Evolutionary conservation across 2,329 filamentous ascomycete genomes (phyloP).

Genomic region (Microdochium bolleyi): DNA sequence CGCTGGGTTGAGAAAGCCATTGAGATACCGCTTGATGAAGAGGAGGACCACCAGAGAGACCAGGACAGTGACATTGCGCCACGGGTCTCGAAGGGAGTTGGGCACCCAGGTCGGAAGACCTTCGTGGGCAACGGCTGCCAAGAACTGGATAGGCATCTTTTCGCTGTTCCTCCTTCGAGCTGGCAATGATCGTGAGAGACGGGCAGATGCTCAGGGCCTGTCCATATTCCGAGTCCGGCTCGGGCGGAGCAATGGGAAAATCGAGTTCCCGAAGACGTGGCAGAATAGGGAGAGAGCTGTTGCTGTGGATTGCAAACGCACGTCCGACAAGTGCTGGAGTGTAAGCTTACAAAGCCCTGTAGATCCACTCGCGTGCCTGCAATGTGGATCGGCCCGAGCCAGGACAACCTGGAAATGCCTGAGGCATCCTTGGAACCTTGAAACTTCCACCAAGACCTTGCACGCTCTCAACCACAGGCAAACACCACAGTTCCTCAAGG

Average conservation of each 20-base stretch:
- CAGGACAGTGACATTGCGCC: slow-evolving; percentile 29
- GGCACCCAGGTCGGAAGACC: slow-evolving; percentile 42
- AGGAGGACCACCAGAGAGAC: slow-evolving; percentile 28
- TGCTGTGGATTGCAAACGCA: not conserved
- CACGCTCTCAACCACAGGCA: no score
- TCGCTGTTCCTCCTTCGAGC: slow-evolving; percentile 3
- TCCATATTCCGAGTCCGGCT: not conserved
- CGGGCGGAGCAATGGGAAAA: not conserved
- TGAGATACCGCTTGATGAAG: slow-evolving; percentile 64
- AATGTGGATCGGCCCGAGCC: no score
- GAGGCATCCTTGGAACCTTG: no score
- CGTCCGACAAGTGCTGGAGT: not conserved
- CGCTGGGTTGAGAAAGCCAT: slow-evolving; percentile 64
- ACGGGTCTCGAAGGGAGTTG: slow-evolving; percentile 26
- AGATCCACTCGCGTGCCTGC: not conserved
- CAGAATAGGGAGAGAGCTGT: not conserved
- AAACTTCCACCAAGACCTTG: no score
- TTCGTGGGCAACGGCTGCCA: slow-evolving; percentile 35
- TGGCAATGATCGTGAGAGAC: not conserved
- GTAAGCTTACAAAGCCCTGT: not conserved
- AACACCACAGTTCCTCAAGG: no score
- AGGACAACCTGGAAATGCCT: no score
- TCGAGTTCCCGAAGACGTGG: not conserved
- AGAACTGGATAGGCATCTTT: slow-evolving; percentile 44
- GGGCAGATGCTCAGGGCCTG: slow-evolving; percentile 6